These are phyloP conservation scores for Lactarius tabidus DNA, from an alignment of 768 basidiomycete species.

Conservation along the genomic window DNA sequence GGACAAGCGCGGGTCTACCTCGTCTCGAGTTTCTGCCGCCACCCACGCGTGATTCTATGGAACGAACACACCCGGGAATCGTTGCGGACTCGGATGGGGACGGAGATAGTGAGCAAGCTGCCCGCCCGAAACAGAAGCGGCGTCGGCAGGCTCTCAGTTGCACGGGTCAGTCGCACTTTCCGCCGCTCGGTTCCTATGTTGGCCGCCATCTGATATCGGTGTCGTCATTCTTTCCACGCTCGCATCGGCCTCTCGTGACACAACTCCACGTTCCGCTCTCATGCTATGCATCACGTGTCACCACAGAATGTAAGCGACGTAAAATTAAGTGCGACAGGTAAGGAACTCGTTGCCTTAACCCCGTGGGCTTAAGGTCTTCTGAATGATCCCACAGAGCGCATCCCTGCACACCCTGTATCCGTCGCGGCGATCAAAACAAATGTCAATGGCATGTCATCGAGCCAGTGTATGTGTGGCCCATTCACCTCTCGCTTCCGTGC, in stretches of 20 bases:
- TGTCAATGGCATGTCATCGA: conserved; percentile 84
- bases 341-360: conserved; percentile 25
- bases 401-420: conserved; percentile 76
- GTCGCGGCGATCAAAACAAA: conserved; percentile 73
- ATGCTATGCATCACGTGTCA: conserved; percentile 20
- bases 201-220: conserved; percentile 29
- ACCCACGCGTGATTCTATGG: conserved; percentile 16
- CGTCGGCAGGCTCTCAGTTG: conserved; percentile 80
- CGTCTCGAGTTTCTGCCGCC: conserved; percentile 22
- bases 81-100: conserved; percentile 55
- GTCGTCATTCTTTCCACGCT: conserved; percentile 20
- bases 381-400: conserved; percentile 50
- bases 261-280: conserved; percentile 29
- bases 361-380: conserved; percentile 22
- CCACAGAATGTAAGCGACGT: conserved; percentile 74
- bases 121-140: conserved; percentile 78
- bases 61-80: conserved; percentile 33
- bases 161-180: conserved; percentile 54
- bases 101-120: conserved; percentile 39
- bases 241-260: conserved; percentile 27
- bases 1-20: conserved; percentile 24
- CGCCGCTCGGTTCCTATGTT: conserved; percentile 25
- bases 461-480: conserved; percentile 57
- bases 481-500: conserved; percentile 2
- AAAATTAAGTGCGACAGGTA: conserved; percentile 89